Conservation (phyloP, 345 rosid species). For the Draba incana region DNA sequence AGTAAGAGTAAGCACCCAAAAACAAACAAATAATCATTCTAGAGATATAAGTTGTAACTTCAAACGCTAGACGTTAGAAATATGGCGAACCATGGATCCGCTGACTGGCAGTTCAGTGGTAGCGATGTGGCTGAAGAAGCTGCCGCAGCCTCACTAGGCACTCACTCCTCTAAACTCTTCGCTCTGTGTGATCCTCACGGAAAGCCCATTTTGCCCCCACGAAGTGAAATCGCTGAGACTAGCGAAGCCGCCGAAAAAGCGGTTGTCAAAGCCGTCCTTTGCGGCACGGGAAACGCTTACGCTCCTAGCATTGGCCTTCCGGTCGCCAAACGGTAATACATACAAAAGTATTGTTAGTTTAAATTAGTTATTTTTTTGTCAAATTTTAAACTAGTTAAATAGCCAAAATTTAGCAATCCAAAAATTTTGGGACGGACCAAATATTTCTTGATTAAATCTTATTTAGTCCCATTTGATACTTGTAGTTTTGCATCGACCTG, state of each 20-base stretch:
- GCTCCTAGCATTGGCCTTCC: constrained; percentile 50
- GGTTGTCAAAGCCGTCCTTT: constrained; percentile 47
- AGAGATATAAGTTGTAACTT: background rate
- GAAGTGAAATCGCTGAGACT: constrained; percentile 51
- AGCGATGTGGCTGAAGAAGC: constrained; percentile 35
- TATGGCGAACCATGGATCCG: constrained; percentile 3
- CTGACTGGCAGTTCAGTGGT: constrained; percentile 40
- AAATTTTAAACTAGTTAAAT: too few relatives aligned
- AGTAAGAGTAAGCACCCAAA: constrained; percentile 11
- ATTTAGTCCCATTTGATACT: too few relatives aligned
- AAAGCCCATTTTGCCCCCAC: constrained; percentile 48
- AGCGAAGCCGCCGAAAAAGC: constrained; percentile 64
- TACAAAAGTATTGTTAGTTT: too few relatives aligned
- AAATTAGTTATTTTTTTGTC: too few relatives aligned
- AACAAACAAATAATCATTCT: constrained; percentile 11
- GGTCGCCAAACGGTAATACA: constrained; percentile 49
- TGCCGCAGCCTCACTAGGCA: constrained; percentile 38
- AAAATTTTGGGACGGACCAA: too few relatives aligned
- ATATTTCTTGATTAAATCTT: too few relatives aligned
- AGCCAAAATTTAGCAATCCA: too few relatives aligned
- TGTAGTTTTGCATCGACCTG: too few relatives aligned
- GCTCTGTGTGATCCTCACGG: constrained; percentile 41
- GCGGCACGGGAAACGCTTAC: constrained; percentile 53
- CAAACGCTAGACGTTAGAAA: constrained; percentile 8
- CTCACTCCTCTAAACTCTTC: constrained; percentile 34